These are phyloP conservation scores for Candida sp. DNA, from an alignment of 1,139 yeast genomes.

Conservation along the genomic window DNA sequence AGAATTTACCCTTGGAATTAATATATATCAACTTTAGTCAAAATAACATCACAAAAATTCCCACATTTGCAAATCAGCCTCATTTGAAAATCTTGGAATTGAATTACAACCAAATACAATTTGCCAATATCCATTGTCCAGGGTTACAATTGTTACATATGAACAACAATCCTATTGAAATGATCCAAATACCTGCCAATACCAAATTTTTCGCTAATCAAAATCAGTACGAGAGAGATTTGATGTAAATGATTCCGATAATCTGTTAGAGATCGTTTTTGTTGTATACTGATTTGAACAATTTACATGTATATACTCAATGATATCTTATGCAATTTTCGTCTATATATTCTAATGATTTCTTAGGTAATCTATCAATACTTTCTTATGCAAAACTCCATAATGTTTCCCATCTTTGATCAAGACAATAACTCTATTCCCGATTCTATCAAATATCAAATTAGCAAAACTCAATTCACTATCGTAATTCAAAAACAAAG, in stretches of 20 bases:
- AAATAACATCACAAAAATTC: background rate
- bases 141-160: background rate
- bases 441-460: slow-evolving; percentile 52
- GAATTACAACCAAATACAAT: background rate
- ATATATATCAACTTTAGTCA: background rate
- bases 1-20: background rate
- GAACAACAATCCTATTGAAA: background rate
- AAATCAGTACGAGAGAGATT: no score
- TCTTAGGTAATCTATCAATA: slow-evolving; percentile 46
- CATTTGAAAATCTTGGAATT: background rate
- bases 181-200: background rate
- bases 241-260: background rate
- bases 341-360: slow-evolving; percentile 7
- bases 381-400: slow-evolving; percentile 56
- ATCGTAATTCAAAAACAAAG: slow-evolving; percentile 47
- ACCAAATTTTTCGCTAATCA: background rate
- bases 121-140: background rate
- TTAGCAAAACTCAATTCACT: slow-evolving; percentile 54
- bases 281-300: background rate
- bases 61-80: background rate
- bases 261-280: background rate
- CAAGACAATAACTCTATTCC: slow-evolving; percentile 51
- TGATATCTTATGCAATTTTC: no score
- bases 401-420: slow-evolving; percentile 47
- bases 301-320: no score